Base-by-base conservation (phyloP, 306 rosid species). In the Citrullus colocynthis region DNA sequence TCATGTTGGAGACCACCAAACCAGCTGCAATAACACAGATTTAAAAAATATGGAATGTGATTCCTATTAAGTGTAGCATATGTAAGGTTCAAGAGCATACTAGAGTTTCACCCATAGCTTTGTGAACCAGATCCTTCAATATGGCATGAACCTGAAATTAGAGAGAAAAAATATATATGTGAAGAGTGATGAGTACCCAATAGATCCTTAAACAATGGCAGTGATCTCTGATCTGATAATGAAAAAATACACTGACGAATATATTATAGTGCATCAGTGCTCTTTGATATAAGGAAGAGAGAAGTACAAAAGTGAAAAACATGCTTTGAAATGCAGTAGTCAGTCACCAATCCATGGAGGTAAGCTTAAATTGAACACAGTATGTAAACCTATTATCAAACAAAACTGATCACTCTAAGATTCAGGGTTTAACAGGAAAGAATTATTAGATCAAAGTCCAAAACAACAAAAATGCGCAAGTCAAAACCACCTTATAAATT, bases 121-220 rank as follows among this genome's bases (percentile, higher is more conserved):
- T 90, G 93, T 92, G 98, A 86, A 89, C 86, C 21, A 94, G 84
- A 72, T 91, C 96, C 80, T 92, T 94, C 75, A 91, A 81, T 72
- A 90, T 11, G 77, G 88, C 44, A 80, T 94, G 97, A 73, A 90
- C 96, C 97, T 91, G 90, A 59, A 70, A 81, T 82, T 51, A 76
- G 67, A 52, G 79, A 76, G 77, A 77, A 71, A 7, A 42, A 1
- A 70, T 11, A 20, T 5, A 51, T n/a, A 8, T n/a, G 51, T 17
- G 13, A 28, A 73, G 62, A 51, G 51, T 30, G 30, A 73, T 32
- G 39, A 73, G 16, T 2, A 32, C 30, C 41, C 17, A 30, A 73
- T 32, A 6, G 30, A 49, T 51, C 30, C n/a, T 49, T 24, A 72
- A 45, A 70, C 12, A 11, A 15, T 24, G 58, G 41, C 41, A 45